These are phyloP conservation scores for Blastobotrys chiropterorum DNA, from an alignment of 805 yeast genomes.

Conservation along the genomic window DNA sequence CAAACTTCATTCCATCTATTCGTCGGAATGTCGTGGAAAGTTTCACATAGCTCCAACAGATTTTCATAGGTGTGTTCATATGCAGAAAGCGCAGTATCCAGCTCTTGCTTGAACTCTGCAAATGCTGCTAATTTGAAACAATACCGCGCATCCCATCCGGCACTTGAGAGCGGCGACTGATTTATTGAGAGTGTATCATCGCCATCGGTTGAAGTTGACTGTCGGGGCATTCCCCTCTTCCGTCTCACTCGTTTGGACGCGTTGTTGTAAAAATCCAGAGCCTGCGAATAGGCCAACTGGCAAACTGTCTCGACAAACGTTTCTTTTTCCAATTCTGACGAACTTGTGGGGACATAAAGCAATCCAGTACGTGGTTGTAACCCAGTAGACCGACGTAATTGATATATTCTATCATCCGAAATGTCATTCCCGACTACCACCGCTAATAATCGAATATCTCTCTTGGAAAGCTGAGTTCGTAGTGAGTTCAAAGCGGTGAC, in stretches of 20 bases:
- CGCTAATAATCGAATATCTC: slow-evolving; percentile 18
- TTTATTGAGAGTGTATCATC: not conserved
- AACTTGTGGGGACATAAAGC: slow-evolving; percentile 37
- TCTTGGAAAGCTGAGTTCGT: slow-evolving; percentile 11
- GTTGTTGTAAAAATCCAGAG: slow-evolving; percentile 40
- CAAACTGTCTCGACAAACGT: slow-evolving; percentile 35
- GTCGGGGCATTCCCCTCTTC: slow-evolving; percentile 26
- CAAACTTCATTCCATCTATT: slow-evolving; percentile 42
- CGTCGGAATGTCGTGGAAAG: slow-evolving; percentile 1
- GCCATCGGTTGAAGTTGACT: slow-evolving; percentile 7
- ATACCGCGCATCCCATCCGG: slow-evolving; percentile 46
- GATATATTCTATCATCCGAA: slow-evolving; percentile 30
- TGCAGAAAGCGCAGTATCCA: slow-evolving; percentile 44
- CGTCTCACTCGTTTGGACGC: slow-evolving; percentile 38
- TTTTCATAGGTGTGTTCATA: slow-evolving; percentile 51
- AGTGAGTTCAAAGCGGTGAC: slow-evolving; percentile 18
- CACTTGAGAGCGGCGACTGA: slow-evolving; percentile 23
- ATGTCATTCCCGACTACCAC: slow-evolving; percentile 15
- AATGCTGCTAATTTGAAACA: slow-evolving; percentile 46
- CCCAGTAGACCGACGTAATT: slow-evolving; percentile 38
- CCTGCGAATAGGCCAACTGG: slow-evolving; percentile 36
- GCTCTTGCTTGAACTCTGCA: slow-evolving; percentile 42
- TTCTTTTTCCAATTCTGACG: slow-evolving; percentile 35
- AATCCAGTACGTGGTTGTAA: slow-evolving; percentile 42
- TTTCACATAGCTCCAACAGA: slow-evolving; percentile 36